Conservation (phyloP, 2,329 filamentous ascomycete genomes). For the Exophiala sp. region DNA sequence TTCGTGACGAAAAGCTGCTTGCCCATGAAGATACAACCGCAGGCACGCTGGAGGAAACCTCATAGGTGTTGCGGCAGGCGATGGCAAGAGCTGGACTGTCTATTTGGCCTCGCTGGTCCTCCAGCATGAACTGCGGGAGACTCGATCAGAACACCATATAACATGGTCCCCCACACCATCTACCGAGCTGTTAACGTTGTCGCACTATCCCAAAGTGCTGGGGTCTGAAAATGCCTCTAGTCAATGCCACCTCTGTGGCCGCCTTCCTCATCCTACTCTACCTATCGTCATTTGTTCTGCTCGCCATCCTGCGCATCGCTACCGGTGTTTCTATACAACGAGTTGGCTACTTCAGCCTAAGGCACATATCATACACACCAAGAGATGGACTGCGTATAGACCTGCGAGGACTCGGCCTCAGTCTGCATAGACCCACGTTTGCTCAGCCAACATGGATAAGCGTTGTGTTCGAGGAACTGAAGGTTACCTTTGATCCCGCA, state of each 20-base stretch:
- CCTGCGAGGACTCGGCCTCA: constrained; percentile 81
- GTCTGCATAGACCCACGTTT: constrained; percentile 89
- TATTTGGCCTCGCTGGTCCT: constrained; percentile 5
- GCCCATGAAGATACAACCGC: not conserved
- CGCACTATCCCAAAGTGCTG: not conserved
- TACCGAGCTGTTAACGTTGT: constrained; percentile 1
- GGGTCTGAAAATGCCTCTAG: constrained; percentile 40
- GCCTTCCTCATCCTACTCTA: constrained; percentile 85
- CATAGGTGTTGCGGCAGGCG: not conserved
- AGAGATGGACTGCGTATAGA: constrained; percentile 86
- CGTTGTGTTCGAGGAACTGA: constrained; percentile 79
- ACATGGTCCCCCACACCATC: not conserved
- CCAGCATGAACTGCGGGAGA: constrained; percentile 1
- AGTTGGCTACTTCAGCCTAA: constrained; percentile 86
- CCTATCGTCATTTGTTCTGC: constrained; percentile 85
- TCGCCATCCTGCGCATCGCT: constrained; percentile 85
- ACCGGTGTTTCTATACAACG: constrained; percentile 95
- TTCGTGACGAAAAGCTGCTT: not conserved
- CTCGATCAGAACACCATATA: constrained; percentile 3
- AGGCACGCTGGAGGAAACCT: not conserved
- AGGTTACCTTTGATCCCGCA: constrained; percentile 74
- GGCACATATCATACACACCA: constrained; percentile 84
- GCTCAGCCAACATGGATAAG: constrained; percentile 96
- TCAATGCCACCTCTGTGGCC: constrained; percentile 73
- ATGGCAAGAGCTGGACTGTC: constrained; percentile 6